Percentiles rank a stretch among this genome's conserved stretches.
phyloP scores from a whole-genome alignment of 208 protist genomes.

The Leishmania aethiopica region DNA sequence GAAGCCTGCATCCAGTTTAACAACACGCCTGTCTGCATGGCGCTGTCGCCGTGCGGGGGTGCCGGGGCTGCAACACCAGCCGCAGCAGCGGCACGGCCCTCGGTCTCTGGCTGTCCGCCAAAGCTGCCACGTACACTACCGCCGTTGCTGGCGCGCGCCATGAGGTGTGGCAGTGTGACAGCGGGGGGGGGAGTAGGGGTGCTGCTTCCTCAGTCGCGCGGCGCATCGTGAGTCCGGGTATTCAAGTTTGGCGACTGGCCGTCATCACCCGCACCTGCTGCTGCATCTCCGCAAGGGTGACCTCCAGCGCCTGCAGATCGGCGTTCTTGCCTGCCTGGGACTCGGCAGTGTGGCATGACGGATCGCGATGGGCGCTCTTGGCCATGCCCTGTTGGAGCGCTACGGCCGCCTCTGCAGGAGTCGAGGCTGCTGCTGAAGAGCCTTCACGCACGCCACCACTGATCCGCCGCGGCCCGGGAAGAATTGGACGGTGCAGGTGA shows the following conservation, averaged over 20 bases:
- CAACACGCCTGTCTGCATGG: slow-evolving; percentile 43
- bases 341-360: slow-evolving; percentile 34
- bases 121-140: not conserved
- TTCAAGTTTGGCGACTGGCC: slow-evolving; percentile 19
- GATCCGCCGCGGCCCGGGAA: not conserved
- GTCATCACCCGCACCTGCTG: slow-evolving; percentile 26
- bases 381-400: not conserved
- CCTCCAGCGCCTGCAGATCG: slow-evolving; percentile 33
- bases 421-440: slow-evolving; percentile 2
- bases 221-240: slow-evolving; percentile 11
- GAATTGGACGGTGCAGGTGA: not conserved
- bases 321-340: slow-evolving; percentile 41
- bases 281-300: slow-evolving; percentile 37
- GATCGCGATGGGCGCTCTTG: slow-evolving; percentile 16
- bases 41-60: slow-evolving; percentile 16
- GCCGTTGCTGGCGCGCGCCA: not conserved
- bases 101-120: not conserved
- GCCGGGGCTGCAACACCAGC: no score
- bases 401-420: not conserved
- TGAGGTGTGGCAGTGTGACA: not conserved
- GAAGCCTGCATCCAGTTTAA: slow-evolving; percentile 34
- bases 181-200: no score
- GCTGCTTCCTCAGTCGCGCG: not conserved
- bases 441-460: slow-evolving; percentile 14
- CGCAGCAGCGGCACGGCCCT: not conserved